A percentile compares a stretch with the other conserved stretches of the same genome.
Conservation (phyloP, 2,329 filamentous ascomycete genomes). For the Boeremia exigua region DNA sequence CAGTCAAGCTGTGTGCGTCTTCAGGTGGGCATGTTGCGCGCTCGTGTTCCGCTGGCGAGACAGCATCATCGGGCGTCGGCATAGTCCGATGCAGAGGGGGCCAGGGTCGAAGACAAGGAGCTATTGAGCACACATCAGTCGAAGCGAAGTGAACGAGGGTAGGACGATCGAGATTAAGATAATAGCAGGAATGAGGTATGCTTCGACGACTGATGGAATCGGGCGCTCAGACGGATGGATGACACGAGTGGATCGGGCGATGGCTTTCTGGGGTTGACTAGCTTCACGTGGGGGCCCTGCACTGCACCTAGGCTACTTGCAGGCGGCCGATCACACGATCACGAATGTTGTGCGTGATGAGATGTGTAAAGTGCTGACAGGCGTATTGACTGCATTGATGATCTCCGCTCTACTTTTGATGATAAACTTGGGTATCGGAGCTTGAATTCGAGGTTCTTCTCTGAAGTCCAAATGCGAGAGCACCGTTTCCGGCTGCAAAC, state of each 20-base stretch:
- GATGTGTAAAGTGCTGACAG: background rate
- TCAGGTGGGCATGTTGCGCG: slow-evolving; percentile 60
- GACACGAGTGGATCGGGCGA: slow-evolving; percentile 14
- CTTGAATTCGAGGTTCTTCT: background rate
- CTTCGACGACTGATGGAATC: slow-evolving; percentile 11
- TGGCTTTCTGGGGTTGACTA: slow-evolving; percentile 11
- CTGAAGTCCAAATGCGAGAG: background rate
- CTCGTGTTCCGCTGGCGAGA: slow-evolving; percentile 49
- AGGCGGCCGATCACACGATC: slow-evolving; percentile 13
- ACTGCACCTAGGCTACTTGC: slow-evolving; percentile 4
- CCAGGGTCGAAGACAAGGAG: slow-evolving; percentile 34
- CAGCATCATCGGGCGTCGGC: slow-evolving; percentile 57
- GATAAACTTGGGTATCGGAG: background rate
- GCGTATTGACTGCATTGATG: background rate
- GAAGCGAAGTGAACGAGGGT: slow-evolving; percentile 8
- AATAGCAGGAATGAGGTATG: slow-evolving; percentile 10
- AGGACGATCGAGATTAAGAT: slow-evolving; percentile 14
- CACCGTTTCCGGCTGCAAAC: background rate
- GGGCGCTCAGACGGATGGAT: slow-evolving; percentile 11
- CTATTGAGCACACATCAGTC: slow-evolving; percentile 29
- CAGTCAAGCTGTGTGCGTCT: slow-evolving; percentile 35
- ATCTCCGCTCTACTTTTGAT: background rate
- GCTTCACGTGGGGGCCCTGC: slow-evolving; percentile 14
- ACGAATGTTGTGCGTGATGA: background rate
- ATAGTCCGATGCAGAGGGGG: slow-evolving; percentile 48